Conservation (phyloP, 208 protist genomes). For the Phytomonas francai region DNA sequence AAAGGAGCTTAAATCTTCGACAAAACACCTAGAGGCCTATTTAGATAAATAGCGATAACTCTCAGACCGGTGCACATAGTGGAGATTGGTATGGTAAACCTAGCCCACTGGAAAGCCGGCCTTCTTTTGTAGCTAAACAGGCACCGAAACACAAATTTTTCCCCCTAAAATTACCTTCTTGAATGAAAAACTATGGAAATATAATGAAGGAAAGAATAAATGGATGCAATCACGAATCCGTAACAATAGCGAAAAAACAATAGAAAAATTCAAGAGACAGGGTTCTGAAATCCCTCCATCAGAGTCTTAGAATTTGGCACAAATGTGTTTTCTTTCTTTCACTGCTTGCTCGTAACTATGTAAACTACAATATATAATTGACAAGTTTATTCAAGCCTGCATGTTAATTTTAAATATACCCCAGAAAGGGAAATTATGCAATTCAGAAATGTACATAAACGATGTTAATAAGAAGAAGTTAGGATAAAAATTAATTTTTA, state of each 20-base stretch:
- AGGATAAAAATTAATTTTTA: not conserved
- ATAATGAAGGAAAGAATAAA: not conserved
- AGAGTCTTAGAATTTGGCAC: not conserved
- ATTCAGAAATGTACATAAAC: not conserved
- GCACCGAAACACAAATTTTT: constrained; percentile 1
- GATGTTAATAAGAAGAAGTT: not conserved
- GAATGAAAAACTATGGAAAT: not conserved
- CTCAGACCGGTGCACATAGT: constrained; percentile 6
- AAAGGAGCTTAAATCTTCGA: not conserved
- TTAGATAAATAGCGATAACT: not conserved
- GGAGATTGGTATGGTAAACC: constrained; percentile 5
- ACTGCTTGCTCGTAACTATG: not conserved
- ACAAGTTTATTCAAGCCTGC: constrained; percentile 2
- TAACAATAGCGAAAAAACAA: not conserved
- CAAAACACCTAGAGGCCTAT: too few relatives aligned
- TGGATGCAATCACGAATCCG: not conserved
- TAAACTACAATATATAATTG: constrained; percentile 4
- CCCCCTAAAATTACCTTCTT: not conserved
- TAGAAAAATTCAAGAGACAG: not conserved
- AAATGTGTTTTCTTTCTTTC: not conserved
- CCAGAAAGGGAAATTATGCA: not conserved
- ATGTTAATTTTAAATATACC: constrained; percentile 10
- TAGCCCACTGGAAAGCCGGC: constrained; percentile 10
- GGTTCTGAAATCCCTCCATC: not conserved
- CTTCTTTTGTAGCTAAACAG: not conserved